Evolutionary conservation across 805 yeast genomes (phyloP).

Genomic region (Spathaspora girioi): DNA sequence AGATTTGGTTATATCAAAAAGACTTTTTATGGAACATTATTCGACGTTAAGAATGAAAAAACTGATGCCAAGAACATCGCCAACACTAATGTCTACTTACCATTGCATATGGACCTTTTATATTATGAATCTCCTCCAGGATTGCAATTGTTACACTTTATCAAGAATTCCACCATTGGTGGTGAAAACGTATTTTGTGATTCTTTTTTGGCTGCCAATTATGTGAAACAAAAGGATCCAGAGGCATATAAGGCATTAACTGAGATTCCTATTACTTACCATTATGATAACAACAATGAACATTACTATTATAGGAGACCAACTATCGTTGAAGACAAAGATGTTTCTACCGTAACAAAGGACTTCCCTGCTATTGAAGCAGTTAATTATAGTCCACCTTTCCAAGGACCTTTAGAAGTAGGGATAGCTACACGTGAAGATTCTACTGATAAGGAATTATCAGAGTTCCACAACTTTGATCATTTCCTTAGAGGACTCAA

Average conservation of each 20-base stretch:
- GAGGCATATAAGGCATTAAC: conserved; percentile 61
- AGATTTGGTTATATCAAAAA: conserved; percentile 65
- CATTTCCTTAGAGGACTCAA: conserved; percentile 58
- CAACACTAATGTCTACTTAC: conserved; percentile 59
- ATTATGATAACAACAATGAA: conserved; percentile 59
- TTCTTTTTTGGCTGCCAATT: conserved; percentile 60
- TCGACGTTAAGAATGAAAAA: conserved; percentile 54
- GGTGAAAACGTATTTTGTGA: conserved; percentile 73
- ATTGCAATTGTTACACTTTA: conserved; percentile 62
- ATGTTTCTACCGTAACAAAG: conserved; percentile 5
- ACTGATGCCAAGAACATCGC: conserved; percentile 62
- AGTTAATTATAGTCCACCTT: conserved; percentile 77
- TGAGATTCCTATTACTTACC: conserved; percentile 63
- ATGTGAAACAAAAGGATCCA: conserved; percentile 54
- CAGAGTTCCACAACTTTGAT: conserved; percentile 37
- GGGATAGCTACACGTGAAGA: conserved; percentile 40
- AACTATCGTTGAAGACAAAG: conserved; percentile 52
- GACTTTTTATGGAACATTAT: conserved; percentile 69
- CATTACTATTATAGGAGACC: conserved; percentile 63
- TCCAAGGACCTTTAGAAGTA: conserved; percentile 72
- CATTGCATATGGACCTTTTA: conserved; percentile 73
- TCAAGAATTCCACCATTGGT: conserved; percentile 52
- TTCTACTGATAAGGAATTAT: conserved; percentile 33
- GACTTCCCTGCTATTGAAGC: conserved; percentile 41
- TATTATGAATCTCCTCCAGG: conserved; percentile 85